Evolutionary conservation across 176 grass and related monocot genomes (phyloP).

Genomic region (Oryza rufipogon): DNA sequence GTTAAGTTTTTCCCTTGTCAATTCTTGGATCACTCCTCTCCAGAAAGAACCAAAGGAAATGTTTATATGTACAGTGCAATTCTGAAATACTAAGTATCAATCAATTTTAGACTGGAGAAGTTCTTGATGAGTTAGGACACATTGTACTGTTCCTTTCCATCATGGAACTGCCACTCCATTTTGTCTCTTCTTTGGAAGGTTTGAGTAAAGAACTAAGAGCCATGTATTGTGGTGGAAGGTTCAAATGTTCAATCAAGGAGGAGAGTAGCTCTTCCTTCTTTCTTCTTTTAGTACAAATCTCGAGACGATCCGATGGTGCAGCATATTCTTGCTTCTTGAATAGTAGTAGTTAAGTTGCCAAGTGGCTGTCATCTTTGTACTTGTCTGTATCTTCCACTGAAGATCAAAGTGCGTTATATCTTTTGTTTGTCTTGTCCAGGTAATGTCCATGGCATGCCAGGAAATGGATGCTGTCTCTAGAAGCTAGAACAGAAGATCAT

Average conservation of each 20-base stretch:
- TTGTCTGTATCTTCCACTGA: slow-evolving; percentile 15
- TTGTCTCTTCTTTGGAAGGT: neutral
- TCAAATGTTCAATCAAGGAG: neutral
- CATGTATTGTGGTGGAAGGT: neutral
- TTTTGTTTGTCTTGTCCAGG: neutral
- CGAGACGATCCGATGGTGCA: neutral
- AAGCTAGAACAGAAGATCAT: neutral
- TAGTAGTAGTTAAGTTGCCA: neutral
- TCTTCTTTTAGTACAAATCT: neutral
- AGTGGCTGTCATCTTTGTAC: slow-evolving; percentile 6
- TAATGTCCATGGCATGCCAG: neutral
- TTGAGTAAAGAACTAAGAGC: neutral
- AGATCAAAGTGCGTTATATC: slow-evolving; percentile 4
- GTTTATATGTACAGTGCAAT: neutral
- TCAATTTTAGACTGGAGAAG: neutral
- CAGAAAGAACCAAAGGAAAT: neutral
- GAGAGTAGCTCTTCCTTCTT: neutral
- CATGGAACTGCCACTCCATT: neutral
- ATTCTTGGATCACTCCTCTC: neutral
- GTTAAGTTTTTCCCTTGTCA: neutral
- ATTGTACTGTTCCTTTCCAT: neutral
- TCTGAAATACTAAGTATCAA: neutral
- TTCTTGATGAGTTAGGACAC: neutral
- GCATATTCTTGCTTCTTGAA: neutral
- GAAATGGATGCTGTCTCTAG: neutral